Conservation (phyloP, 208 protist genomes). For the Crithidia brevicula region DNA sequence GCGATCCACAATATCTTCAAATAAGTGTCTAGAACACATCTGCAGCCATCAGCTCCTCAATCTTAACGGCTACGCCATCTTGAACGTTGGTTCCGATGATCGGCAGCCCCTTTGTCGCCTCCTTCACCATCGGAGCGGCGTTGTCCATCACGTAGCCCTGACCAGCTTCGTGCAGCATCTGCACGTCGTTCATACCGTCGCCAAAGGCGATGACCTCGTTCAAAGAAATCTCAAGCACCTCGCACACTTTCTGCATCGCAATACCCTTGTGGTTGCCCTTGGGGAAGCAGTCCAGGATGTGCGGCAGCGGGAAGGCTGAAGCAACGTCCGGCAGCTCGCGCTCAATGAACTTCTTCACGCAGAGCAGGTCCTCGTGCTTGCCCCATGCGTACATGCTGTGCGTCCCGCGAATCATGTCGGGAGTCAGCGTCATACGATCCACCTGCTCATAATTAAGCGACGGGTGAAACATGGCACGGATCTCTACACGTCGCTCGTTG, state of each 20-base stretch:
- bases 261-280: conserved; percentile 51
- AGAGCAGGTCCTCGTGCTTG: conserved; percentile 26
- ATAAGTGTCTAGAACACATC: conserved; percentile 1
- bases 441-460: conserved; percentile 42
- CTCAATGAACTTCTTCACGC: conserved; percentile 40
- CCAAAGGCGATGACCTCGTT: conserved; percentile 63
- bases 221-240: conserved; percentile 32
- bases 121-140: conserved; percentile 42
- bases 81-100: conserved; percentile 54
- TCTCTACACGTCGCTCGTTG: conserved; percentile 27
- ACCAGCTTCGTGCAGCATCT: conserved; percentile 54
- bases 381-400: conserved; percentile 55
- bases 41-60: conserved; percentile 52
- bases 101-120: conserved; percentile 42
- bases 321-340: conserved; percentile 21
- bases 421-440: conserved; percentile 47
- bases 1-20: too few relatives aligned
- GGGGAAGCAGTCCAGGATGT: conserved; percentile 49
- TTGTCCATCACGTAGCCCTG: conserved; percentile 71
- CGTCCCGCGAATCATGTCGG: conserved; percentile 30
- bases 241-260: conserved; percentile 51
- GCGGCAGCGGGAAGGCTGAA: conserved; percentile 37
- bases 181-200: conserved; percentile 73
- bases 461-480: conserved; percentile 43
- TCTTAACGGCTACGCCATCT: conserved; percentile 59